phyloP scores from a whole-genome alignment of 495 filamentous ascomycete species.

The Evernia prunastri region DNA sequence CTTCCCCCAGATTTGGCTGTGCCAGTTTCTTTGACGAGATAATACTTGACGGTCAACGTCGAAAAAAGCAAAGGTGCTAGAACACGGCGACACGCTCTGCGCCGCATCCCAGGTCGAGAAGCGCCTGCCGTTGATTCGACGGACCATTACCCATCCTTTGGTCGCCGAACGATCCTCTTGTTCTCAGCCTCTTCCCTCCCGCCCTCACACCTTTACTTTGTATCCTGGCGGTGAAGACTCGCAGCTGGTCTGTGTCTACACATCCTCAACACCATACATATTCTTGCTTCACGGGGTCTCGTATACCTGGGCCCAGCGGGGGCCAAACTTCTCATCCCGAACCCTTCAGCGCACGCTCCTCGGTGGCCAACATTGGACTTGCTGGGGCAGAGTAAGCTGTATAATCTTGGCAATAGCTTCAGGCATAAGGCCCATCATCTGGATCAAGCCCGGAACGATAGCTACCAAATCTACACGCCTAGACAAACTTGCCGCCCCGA shows the following conservation, averaged over 20 bases:
- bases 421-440: background rate
- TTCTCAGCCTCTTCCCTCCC: conserved; percentile 13
- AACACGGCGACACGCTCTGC: conserved; percentile 12
- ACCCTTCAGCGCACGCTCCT: background rate
- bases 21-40: background rate
- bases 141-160: conserved; percentile 9
- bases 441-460: background rate
- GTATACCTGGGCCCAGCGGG: conserved; percentile 8
- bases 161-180: conserved; percentile 2
- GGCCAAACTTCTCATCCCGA: conserved; percentile 5
- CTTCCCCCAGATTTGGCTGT: background rate
- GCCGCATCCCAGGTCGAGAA: conserved; percentile 18
- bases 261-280: conserved; percentile 3
- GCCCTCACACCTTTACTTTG: conserved; percentile 2
- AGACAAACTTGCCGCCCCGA: background rate
- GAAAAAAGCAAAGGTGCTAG: conserved; percentile 2
- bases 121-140: conserved; percentile 20
- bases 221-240: conserved; percentile 9
- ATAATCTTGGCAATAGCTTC: background rate
- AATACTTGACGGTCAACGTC: background rate
- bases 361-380: background rate
- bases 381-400: background rate
- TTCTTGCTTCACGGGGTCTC: background rate
- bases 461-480: background rate
- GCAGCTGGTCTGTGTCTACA: conserved; percentile 24